A percentile compares a stretch with the other conserved stretches of the same genome.
phyloP scores from a whole-genome alignment of 768 basidiomycete species.

The Suillus paluster region DNA sequence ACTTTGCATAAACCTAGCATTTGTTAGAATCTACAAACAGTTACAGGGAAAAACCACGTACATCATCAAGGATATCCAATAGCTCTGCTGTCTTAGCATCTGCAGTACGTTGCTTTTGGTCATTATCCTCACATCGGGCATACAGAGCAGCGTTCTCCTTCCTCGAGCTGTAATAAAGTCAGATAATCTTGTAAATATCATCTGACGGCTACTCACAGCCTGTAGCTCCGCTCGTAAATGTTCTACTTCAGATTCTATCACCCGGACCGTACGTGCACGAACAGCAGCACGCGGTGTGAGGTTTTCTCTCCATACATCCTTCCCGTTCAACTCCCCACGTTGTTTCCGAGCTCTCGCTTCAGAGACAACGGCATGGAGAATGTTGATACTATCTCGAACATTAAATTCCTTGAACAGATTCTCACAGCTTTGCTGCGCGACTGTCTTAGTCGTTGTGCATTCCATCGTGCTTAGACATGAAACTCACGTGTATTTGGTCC shows the following conservation, averaged over 20 bases:
- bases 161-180: constrained; percentile 51
- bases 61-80: constrained; percentile 58
- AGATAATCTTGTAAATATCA: neutral
- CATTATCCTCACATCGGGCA: constrained; percentile 53
- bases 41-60: constrained; percentile 30
- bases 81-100: constrained; percentile 51
- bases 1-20: constrained; percentile 50
- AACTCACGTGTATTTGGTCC: constrained; percentile 51
- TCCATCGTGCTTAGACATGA: neutral
- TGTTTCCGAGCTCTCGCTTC: constrained; percentile 64
- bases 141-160: constrained; percentile 55
- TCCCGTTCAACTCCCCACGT: constrained; percentile 43
- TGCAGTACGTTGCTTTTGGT: constrained; percentile 46
- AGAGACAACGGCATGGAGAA: constrained; percentile 67
- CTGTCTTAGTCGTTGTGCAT: neutral
- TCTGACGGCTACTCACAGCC: constrained; percentile 5
- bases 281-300: constrained; percentile 66
- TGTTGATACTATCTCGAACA: constrained; percentile 72
- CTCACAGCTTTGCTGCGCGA: constrained; percentile 67
- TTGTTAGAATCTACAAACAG: constrained; percentile 12
- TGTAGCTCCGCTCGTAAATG: constrained; percentile 42
- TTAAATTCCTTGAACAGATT: constrained; percentile 70
- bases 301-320: constrained; percentile 68
- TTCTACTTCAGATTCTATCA: constrained; percentile 51
- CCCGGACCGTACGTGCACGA: constrained; percentile 64